Evolutionary conservation across 257 asterid species (phyloP), one percentile per base, ranked within the genome.

Genomic region (Solanum commersonii): DNA sequence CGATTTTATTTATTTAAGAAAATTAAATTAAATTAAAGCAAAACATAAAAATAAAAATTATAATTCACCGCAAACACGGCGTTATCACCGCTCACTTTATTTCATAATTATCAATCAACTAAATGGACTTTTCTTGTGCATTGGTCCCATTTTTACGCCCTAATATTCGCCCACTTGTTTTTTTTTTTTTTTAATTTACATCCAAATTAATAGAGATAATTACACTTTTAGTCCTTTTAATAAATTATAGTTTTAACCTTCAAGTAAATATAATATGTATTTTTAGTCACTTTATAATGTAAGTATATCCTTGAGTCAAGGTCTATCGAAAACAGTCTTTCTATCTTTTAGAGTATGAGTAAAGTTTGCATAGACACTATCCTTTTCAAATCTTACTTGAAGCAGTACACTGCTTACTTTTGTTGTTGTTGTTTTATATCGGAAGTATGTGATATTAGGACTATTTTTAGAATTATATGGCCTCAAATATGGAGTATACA

Each of bases 11-110:
- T 59, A 2, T 56, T 56, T 18, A 2, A 52, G 0, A 52, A 16
- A 52, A 44, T 15, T 49, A 49, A 44, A 44, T 15, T 49, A 49
- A 44, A 44, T 44, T 44, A 44, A 44, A 56, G 1, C 9, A 49
- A 49, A 49, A 11, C 5, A 65, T 4, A 63, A 63, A 10, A 35
- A 73, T 8, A 76, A 10, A 37, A 60, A 86, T 65, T 38, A 68
- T 87, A 84, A 10, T 76, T 88, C 93, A 91, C 87, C 35, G n/a
- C 85, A 90, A 90, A 89, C 93, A 90, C 93, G 95, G 93, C 94
- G 94, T 87, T 90, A 87, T 92, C 90, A 84, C 25, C 90, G 92
- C 70, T 76, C 83, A 87, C 72, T 82, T 22, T 77, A 16, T 83
- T 79, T 74, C 87, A 44, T 83, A 74, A 89, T 87, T 52, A 33